phyloP scores from a whole-genome alignment of 2,329 filamentous ascomycete species.

The Cercospora sesami region DNA sequence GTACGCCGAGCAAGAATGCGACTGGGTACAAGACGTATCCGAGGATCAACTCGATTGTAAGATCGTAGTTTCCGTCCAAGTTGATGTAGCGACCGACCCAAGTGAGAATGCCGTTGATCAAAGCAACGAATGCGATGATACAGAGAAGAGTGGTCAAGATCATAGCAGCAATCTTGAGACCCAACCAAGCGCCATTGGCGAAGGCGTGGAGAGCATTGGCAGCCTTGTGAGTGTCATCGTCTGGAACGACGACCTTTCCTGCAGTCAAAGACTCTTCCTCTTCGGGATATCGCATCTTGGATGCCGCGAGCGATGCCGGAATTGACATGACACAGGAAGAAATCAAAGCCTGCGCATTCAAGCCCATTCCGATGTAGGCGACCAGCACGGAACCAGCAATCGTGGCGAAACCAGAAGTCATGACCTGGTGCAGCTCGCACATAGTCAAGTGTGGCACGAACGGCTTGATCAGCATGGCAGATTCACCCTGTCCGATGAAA shows the following conservation, averaged over 20 bases:
- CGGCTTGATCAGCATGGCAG: constrained; percentile 84
- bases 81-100: constrained; percentile 83
- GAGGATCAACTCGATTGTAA: constrained; percentile 73
- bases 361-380: constrained; percentile 78
- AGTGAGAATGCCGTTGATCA: constrained; percentile 73
- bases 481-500: constrained; percentile 93
- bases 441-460: constrained; percentile 83
- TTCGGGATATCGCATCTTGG: constrained; percentile 87
- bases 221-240: constrained; percentile 73
- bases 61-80: constrained; percentile 63
- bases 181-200: constrained; percentile 79
- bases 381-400: constrained; percentile 86
- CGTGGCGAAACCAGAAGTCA: constrained; percentile 89
- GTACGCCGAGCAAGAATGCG: constrained; percentile 78
- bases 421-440: constrained; percentile 87
- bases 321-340: constrained; percentile 96
- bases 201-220: constrained; percentile 82
- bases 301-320: constrained; percentile 83
- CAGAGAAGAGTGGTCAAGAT: constrained; percentile 77
- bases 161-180: constrained; percentile 83
- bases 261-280: constrained; percentile 82
- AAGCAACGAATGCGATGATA: constrained; percentile 73
- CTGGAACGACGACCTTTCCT: constrained; percentile 75
- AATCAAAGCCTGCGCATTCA: constrained; percentile 81
- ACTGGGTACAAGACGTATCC: constrained; percentile 77